Percentiles rank a stretch among this genome's conserved stretches.
phyloP scores from a whole-genome alignment of 805 yeast species.

The Zygosaccharomyces rouxii region DNA sequence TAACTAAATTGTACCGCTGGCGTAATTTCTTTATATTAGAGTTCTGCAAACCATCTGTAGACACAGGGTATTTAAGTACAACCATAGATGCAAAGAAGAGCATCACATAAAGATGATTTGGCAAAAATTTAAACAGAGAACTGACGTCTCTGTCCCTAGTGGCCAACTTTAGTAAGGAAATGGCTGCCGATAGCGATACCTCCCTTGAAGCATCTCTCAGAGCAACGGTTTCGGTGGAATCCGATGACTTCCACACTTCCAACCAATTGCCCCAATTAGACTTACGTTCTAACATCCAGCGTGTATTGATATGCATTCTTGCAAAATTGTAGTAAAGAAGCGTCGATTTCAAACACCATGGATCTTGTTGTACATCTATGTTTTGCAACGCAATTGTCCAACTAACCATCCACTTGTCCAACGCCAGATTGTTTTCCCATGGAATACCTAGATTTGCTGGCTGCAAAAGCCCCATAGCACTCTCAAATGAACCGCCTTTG shows the following conservation, averaged over 20 bases:
- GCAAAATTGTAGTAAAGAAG: slow-evolving; percentile 70
- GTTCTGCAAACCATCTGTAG: slow-evolving; percentile 20
- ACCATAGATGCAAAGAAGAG: slow-evolving; percentile 61
- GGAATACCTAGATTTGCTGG: slow-evolving; percentile 66
- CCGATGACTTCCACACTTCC: slow-evolving; percentile 11
- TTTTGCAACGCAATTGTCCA: slow-evolving; percentile 71
- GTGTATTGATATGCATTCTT: slow-evolving; percentile 61
- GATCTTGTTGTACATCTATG: slow-evolving; percentile 41
- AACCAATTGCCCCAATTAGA: slow-evolving; percentile 12
- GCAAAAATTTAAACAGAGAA: slow-evolving; percentile 55
- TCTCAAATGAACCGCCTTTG: slow-evolving; percentile 10
- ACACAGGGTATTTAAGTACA: slow-evolving; percentile 45
- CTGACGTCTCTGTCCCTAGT: slow-evolving; percentile 56
- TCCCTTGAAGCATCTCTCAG: slow-evolving; percentile 27
- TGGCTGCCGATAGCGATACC: slow-evolving; percentile 60
- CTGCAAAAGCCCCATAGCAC: slow-evolving; percentile 52
- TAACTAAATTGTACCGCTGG: slow-evolving; percentile 41
- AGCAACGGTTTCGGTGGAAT: slow-evolving; percentile 1
- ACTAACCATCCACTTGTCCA: slow-evolving; percentile 76
- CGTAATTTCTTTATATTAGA: slow-evolving; percentile 32
- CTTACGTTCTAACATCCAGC: slow-evolving; percentile 16
- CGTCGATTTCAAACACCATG: slow-evolving; percentile 68
- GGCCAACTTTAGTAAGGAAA: slow-evolving; percentile 54
- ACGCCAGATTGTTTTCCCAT: slow-evolving; percentile 58
- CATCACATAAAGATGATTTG: slow-evolving; percentile 71